Evolutionary conservation across 2,329 filamentous ascomycete species (phyloP).

Genomic region (Aurifilum marmelostoma): DNA sequence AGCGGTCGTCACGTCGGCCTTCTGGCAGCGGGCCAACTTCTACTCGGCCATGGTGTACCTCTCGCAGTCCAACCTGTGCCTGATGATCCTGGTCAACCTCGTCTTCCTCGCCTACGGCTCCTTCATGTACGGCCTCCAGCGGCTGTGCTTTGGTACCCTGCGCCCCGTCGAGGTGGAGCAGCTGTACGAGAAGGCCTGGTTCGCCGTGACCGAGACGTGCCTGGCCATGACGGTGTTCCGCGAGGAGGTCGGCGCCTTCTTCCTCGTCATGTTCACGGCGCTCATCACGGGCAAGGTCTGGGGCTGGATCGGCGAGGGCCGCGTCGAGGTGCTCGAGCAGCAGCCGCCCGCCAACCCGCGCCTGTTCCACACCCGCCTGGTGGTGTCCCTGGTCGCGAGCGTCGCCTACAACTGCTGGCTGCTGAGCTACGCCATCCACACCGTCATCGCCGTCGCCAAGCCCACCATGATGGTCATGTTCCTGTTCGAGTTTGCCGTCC

Average conservation of each 20-base stretch:
- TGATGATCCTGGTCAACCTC: constrained; percentile 93
- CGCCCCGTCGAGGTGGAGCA: constrained; percentile 96
- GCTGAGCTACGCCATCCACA: constrained; percentile 78
- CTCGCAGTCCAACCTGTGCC: constrained; percentile 91
- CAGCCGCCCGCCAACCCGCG: constrained; percentile 88
- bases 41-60: constrained; percentile 98
- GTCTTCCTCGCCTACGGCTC: constrained; percentile 79
- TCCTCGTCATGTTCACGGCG: constrained; percentile 93
- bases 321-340: constrained; percentile 93
- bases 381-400: constrained; percentile 76
- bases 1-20: constrained; percentile 83
- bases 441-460: constrained; percentile 83
- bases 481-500: constrained; percentile 92
- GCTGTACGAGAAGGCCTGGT: constrained; percentile 97
- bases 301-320: constrained; percentile 96
- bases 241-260: constrained; percentile 92
- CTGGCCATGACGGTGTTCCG: constrained; percentile 98
- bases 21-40: constrained; percentile 95
- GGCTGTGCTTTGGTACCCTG: constrained; percentile 85
- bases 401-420: constrained; percentile 79
- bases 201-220: constrained; percentile 94
- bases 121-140: constrained; percentile 84
- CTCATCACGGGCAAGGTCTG: constrained; percentile 94
- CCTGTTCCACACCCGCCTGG: constrained; percentile 83
- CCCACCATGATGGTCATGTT: constrained; percentile 99